Percentiles rank a stretch among this genome's conserved stretches.
These are phyloP conservation scores for Candida chilensis DNA, from an alignment of 805 yeast genomes.

Conservation along the genomic window DNA sequence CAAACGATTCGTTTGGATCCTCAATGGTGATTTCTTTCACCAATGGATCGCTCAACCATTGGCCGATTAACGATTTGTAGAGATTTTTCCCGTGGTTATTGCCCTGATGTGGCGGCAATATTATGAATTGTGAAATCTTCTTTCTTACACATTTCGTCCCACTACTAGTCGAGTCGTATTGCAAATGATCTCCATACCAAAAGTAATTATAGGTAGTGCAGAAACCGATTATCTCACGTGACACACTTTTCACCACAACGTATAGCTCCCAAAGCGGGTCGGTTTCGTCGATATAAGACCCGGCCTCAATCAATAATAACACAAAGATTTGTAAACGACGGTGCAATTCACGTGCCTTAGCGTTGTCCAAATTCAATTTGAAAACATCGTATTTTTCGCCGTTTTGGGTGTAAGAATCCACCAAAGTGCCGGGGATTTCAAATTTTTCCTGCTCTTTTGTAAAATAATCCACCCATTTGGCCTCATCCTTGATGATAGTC, in stretches of 20 bases:
- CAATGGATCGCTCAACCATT: slow-evolving; percentile 43
- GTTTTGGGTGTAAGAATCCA: slow-evolving; percentile 8
- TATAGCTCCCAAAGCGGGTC: slow-evolving; percentile 82
- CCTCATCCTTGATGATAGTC: slow-evolving; percentile 55
- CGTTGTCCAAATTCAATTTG: slow-evolving; percentile 32
- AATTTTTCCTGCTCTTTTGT: slow-evolving; percentile 36
- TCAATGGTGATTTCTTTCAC: slow-evolving; percentile 79
- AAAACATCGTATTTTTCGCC: slow-evolving; percentile 41
- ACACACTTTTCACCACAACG: slow-evolving; percentile 37
- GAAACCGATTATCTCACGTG: slow-evolving; percentile 79
- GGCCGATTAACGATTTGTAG: slow-evolving; percentile 44
- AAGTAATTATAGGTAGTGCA: slow-evolving; percentile 78
- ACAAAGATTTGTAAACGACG: slow-evolving; percentile 71
- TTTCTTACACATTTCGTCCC: slow-evolving; percentile 48
- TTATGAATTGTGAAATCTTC: slow-evolving; percentile 80
- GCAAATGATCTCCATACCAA: too few relatives aligned
- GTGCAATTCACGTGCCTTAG: slow-evolving; percentile 43
- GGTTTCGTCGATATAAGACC: slow-evolving; percentile 69
- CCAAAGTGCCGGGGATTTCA: slow-evolving; percentile 28
- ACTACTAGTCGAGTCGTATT: too few relatives aligned
- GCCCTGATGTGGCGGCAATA: slow-evolving; percentile 80
- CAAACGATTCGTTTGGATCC: slow-evolving; percentile 91
- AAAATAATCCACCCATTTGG: slow-evolving; percentile 52
- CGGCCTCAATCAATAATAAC: slow-evolving; percentile 86
- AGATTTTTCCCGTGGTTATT: slow-evolving; percentile 61